Evolutionary conservation across 2,329 filamentous ascomycete species (phyloP).

Genomic region (Penicillium sp.): DNA sequence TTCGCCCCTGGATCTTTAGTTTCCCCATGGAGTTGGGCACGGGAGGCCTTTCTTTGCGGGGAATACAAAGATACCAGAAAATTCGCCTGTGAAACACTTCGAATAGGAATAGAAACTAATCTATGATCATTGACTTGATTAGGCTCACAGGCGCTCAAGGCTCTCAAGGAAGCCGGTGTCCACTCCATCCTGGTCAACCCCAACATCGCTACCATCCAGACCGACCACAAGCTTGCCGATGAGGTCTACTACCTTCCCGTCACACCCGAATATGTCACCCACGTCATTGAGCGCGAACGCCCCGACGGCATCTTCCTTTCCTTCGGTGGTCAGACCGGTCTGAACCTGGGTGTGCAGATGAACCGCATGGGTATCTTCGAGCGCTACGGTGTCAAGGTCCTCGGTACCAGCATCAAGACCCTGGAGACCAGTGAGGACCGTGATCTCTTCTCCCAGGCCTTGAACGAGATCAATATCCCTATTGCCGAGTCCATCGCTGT

Average conservation of each 20-base stretch:
- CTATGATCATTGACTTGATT: slow-evolving; percentile 12
- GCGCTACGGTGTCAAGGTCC: slow-evolving; percentile 89
- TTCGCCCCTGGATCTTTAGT: not conserved
- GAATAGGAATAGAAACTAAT: slow-evolving; percentile 19
- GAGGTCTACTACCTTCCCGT: slow-evolving; percentile 98
- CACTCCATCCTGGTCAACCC: slow-evolving; percentile 92
- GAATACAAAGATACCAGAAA: slow-evolving; percentile 6
- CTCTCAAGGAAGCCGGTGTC: slow-evolving; percentile 91
- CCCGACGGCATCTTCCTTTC: slow-evolving; percentile 97
- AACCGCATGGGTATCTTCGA: slow-evolving; percentile 93
- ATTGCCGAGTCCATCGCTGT: slow-evolving; percentile 96
- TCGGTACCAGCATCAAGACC: slow-evolving; percentile 91
- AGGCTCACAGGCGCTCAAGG: slow-evolving; percentile 96
- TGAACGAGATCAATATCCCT: slow-evolving; percentile 96
- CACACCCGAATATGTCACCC: slow-evolving; percentile 93
- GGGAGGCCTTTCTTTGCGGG: slow-evolving; percentile 8
- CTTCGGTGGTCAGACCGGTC: slow-evolving; percentile 93
- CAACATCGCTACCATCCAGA: slow-evolving; percentile 98
- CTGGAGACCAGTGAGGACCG: slow-evolving; percentile 93
- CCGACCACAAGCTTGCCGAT: slow-evolving; percentile 90
- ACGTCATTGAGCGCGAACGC: slow-evolving; percentile 93
- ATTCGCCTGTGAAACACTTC: not conserved
- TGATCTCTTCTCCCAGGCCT: slow-evolving; percentile 90
- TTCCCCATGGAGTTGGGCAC: slow-evolving; percentile 2
- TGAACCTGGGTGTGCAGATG: slow-evolving; percentile 97